Percentiles rank a stretch among this genome's conserved stretches.
Conservation (phyloP, 176 grass and related monocot species). For the Lolium rigidum region DNA sequence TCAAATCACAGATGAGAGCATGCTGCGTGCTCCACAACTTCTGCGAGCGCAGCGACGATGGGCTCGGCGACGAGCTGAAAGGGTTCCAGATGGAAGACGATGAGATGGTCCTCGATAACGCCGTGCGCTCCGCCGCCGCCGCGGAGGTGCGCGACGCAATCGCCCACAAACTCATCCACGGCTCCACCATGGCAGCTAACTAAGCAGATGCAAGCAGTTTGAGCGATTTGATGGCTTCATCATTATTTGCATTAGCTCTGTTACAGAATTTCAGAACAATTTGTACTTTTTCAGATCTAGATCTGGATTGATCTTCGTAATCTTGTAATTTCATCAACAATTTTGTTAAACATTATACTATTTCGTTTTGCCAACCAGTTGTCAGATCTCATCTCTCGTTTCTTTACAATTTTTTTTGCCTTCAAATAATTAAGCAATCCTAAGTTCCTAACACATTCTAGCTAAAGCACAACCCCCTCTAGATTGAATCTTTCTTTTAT, state of each 20-base stretch:
- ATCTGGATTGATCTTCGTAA: not conserved
- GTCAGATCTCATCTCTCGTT: not conserved
- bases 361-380: not conserved
- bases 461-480: not conserved
- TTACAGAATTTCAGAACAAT: not conserved
- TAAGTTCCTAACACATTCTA: not conserved
- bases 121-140: slow-evolving; percentile 53
- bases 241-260: not conserved
- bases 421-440: not conserved
- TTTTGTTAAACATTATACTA: not conserved
- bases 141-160: slow-evolving; percentile 57
- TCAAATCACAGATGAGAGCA: slow-evolving; percentile 64
- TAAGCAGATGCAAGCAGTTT: not conserved
- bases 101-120: slow-evolving; percentile 61
- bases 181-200: not conserved
- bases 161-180: slow-evolving; percentile 49
- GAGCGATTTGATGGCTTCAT: too few species aligned
- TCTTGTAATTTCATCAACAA: not conserved
- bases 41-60: slow-evolving; percentile 75
- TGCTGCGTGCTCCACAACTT: slow-evolving; percentile 98
- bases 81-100: slow-evolving; percentile 61
- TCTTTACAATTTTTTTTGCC: not conserved
- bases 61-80: slow-evolving; percentile 39
- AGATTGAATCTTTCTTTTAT: not conserved
- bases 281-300: not conserved